Percentiles rank a stretch among this genome's conserved stretches.
These are phyloP conservation scores for Rhizopus stolonifer DNA, from an alignment of 371 early-diverging fungal species.

Conservation along the genomic window DNA sequence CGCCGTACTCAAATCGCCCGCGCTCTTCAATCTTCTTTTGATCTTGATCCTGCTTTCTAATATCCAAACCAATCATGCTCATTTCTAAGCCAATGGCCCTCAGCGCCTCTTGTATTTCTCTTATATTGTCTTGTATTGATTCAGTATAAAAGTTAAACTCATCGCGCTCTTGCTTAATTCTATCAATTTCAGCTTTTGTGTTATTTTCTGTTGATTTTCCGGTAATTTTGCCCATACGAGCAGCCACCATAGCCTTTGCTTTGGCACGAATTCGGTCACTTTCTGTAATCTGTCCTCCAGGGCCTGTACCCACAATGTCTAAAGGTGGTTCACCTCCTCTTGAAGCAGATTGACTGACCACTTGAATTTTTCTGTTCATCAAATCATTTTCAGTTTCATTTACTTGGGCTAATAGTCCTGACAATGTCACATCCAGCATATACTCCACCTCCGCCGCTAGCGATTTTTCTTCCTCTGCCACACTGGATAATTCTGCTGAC, in stretches of 20 bases:
- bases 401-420: conserved; percentile 42
- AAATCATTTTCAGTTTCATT: conserved; percentile 56
- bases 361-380: conserved; percentile 50
- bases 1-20: conserved; percentile 41
- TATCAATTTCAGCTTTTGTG: conserved; percentile 43
- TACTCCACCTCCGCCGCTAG: conserved; percentile 51
- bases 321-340: conserved; percentile 14
- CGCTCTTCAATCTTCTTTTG: conserved; percentile 47
- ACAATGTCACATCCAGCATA: conserved; percentile 41
- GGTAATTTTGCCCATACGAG: conserved; percentile 58
- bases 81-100: conserved; percentile 41
- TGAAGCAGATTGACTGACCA: conserved; percentile 33
- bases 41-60: conserved; percentile 42
- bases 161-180: conserved; percentile 52
- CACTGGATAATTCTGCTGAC: conserved; percentile 45
- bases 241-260: conserved; percentile 61
- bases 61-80: conserved; percentile 48
- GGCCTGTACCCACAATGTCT: conserved; percentile 59
- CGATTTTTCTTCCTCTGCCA: conserved; percentile 55
- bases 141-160: conserved; percentile 49
- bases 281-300: conserved; percentile 58
- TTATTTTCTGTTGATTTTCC: conserved; percentile 33
- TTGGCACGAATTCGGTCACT: conserved; percentile 62
- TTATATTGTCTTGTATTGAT: conserved; percentile 36
- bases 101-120: conserved; percentile 38